Conservation (phyloP, 23 red algal species). For the Cyanidioschyzon merolae region DNA sequence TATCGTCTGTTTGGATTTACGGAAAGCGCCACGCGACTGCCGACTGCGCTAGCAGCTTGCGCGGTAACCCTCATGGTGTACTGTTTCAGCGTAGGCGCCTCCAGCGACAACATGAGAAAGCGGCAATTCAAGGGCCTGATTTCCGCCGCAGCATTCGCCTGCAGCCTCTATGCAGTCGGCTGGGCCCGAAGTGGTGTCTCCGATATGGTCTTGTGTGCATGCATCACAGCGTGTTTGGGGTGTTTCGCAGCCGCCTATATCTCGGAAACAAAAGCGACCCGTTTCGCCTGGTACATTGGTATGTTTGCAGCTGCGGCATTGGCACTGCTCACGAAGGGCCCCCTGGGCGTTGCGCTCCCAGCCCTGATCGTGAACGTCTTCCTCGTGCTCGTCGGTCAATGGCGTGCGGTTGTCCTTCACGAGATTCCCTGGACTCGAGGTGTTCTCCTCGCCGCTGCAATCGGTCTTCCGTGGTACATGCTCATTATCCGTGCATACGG, state of each 20-base stretch:
- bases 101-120: neutral
- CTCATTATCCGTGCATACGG: slow-evolving; percentile 24
- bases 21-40: slow-evolving; percentile 25
- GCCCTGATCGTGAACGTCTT: slow-evolving; percentile 14
- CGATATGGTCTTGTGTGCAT: slow-evolving; percentile 23
- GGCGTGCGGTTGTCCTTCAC: neutral
- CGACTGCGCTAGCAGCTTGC: slow-evolving; percentile 12
- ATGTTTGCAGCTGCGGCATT: slow-evolving; percentile 20
- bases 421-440: slow-evolving; percentile 19
- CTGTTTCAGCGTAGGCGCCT: neutral
- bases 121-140: neutral
- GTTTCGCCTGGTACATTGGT: neutral
- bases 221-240: neutral
- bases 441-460: neutral
- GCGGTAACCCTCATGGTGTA: neutral
- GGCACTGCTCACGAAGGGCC: slow-evolving; percentile 24
- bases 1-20: slow-evolving; percentile 21
- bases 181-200: slow-evolving; percentile 29
- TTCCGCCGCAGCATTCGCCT: neutral
- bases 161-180: slow-evolving; percentile 19
- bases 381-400: slow-evolving; percentile 10
- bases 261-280: neutral
- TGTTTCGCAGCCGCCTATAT: slow-evolving; percentile 21
- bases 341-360: slow-evolving; percentile 15
- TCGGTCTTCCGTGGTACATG: slow-evolving; percentile 25